Evolutionary conservation across 1,284 basidiomycete genomes (phyloP).

Genomic region (Cystobasidium sp.): DNA sequence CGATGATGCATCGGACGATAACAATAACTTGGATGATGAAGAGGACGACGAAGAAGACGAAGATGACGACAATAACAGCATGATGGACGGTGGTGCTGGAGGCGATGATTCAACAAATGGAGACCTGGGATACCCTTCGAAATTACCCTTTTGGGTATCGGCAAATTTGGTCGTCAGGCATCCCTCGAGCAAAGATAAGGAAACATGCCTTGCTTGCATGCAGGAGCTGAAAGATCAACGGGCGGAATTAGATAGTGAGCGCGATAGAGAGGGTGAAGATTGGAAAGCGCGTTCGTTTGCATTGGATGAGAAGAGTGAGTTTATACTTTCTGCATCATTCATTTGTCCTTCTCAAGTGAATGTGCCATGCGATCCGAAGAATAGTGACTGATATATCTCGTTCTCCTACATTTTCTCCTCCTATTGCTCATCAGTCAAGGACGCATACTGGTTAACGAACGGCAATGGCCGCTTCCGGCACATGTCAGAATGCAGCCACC

Average conservation of each 20-base stretch:
- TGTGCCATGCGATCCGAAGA: too few species aligned
- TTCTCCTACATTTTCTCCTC: neutral
- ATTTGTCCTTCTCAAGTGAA: neutral
- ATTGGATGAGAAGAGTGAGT: slow-evolving; percentile 25
- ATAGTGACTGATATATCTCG: too few species aligned
- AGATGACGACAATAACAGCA: slow-evolving; percentile 8
- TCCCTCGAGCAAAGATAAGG: slow-evolving; percentile 25
- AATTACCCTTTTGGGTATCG: slow-evolving; percentile 27
- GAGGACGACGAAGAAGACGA: slow-evolving; percentile 6
- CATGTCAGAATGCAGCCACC: slow-evolving; percentile 24
- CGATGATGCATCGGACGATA: slow-evolving; percentile 9
- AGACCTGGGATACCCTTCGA: neutral
- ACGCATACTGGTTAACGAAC: slow-evolving; percentile 27
- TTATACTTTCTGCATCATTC: neutral
- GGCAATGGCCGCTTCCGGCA: slow-evolving; percentile 32
- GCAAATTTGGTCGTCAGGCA: slow-evolving; percentile 12
- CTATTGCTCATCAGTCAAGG: slow-evolving; percentile 3
- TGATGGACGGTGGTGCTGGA: neutral
- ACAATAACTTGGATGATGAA: neutral
- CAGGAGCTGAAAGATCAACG: slow-evolving; percentile 3
- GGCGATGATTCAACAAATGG: slow-evolving; percentile 1
- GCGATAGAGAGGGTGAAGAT: neutral
- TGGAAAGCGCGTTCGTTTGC: neutral
- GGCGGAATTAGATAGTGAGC: neutral
- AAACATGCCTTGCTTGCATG: slow-evolving; percentile 23